Percentiles rank a stretch among this genome's conserved stretches.
These are phyloP conservation scores for Filobasidium wieringae DNA, from an alignment of 768 basidiomycete species.

Conservation along the genomic window DNA sequence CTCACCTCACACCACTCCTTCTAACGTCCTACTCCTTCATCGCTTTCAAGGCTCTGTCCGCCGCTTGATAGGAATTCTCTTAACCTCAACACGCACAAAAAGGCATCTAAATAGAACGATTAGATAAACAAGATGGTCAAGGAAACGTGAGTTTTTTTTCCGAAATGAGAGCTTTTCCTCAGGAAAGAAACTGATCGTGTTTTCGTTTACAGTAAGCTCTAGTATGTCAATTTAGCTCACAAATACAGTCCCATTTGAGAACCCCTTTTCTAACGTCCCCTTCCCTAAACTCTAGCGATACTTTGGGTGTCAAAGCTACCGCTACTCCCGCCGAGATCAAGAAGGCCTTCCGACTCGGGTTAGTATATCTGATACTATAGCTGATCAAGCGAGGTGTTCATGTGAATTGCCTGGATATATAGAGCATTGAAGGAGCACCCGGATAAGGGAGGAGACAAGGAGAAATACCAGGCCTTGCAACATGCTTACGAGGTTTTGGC, in stretches of 20 bases:
- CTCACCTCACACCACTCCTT: background rate
- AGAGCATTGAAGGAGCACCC: slow-evolving; percentile 89
- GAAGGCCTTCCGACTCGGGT: slow-evolving; percentile 52
- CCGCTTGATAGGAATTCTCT: background rate
- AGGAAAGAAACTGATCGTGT: background rate
- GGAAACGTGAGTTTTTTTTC: slow-evolving; percentile 25
- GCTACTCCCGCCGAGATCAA: slow-evolving; percentile 76
- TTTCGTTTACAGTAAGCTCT: slow-evolving; percentile 28
- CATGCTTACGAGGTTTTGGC: slow-evolving; percentile 46
- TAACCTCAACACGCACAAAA: background rate
- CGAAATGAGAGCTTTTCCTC: background rate
- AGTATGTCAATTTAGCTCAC: slow-evolving; percentile 18
- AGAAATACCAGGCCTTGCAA: slow-evolving; percentile 81
- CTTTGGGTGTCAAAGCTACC: slow-evolving; percentile 68
- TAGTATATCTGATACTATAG: slow-evolving; percentile 39
- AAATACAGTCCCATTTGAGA: background rate
- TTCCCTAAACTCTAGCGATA: slow-evolving; percentile 44
- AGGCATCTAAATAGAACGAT: background rate
- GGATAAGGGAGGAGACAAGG: slow-evolving; percentile 66
- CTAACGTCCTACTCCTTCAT: background rate
- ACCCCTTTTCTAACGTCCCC: background rate
- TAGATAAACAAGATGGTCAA: slow-evolving; percentile 23
- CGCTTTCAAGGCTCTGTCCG: background rate
- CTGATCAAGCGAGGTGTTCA: too few species aligned
- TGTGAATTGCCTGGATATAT: slow-evolving; percentile 31